phyloP scores from a whole-genome alignment of 2,329 filamentous ascomycete genomes.

The Fusarium sterilihyphosum region DNA sequence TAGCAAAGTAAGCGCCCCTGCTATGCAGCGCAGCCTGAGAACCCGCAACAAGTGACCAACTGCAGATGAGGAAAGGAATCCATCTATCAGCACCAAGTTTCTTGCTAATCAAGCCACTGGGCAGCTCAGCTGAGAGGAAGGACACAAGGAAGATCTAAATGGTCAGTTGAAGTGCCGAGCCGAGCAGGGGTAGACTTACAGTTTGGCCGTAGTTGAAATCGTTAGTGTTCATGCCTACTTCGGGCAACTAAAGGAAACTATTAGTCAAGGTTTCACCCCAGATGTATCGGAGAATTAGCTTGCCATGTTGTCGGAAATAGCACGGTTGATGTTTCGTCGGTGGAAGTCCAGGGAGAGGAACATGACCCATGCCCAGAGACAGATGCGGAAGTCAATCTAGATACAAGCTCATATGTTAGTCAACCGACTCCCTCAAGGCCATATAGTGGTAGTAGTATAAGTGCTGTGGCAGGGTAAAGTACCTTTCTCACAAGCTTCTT shows the following conservation, averaged over 20 bases:
- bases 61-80: constrained; percentile 55
- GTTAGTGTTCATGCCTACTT: constrained; percentile 56
- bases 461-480: background rate
- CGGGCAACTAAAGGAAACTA: constrained; percentile 39
- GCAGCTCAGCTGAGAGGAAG: constrained; percentile 60
- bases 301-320: constrained; percentile 53
- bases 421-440: background rate
- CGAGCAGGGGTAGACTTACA: constrained; percentile 28
- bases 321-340: constrained; percentile 57
- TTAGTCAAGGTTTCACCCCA: background rate
- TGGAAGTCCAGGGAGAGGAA: constrained; percentile 59
- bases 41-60: constrained; percentile 53
- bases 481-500: constrained; percentile 58
- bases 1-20: constrained; percentile 52
- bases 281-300: background rate
- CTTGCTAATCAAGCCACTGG: constrained; percentile 61
- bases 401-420: constrained; percentile 7
- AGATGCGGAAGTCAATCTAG: constrained; percentile 59
- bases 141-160: constrained; percentile 54
- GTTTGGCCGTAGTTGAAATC: constrained; percentile 58
- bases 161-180: background rate
- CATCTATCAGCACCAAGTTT: constrained; percentile 59
- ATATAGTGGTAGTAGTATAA: no score
- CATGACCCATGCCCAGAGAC: constrained; percentile 57
- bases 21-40: constrained; percentile 52